Evolutionary conservation across 495 filamentous ascomycete species (phyloP).

Genomic region (Penicillium robsamsonii): DNA sequence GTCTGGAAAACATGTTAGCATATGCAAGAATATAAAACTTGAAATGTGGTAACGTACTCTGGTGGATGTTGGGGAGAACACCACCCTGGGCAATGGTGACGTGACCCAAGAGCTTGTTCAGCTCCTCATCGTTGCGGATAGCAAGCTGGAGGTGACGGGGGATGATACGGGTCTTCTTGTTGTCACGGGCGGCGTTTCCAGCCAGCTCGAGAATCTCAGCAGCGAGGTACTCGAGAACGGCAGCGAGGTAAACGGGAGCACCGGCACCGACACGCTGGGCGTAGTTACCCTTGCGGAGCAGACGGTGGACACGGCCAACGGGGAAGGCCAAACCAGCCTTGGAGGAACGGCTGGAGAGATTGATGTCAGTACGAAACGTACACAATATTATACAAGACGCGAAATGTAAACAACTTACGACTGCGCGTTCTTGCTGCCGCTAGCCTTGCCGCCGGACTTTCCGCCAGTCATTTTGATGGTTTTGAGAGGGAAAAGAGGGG

Average conservation of each 20-base stretch:
- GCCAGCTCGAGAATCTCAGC: conserved; percentile 98
- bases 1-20: conserved; percentile 61
- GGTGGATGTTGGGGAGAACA: conserved; percentile 98
- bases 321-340: conserved; percentile 99
- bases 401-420: conserved; percentile 58
- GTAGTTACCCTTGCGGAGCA: conserved; percentile 99
- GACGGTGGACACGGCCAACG: conserved; percentile 99
- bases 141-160: conserved; percentile 98
- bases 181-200: conserved; percentile 97
- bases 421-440: conserved; percentile 94
- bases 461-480: conserved; percentile 94
- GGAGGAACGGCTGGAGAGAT: conserved; percentile 76
- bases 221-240: conserved; percentile 97
- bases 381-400: conserved; percentile 13
- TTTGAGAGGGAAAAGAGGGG: conserved; percentile 29
- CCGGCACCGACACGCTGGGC: conserved; percentile 99
- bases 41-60: conserved; percentile 66
- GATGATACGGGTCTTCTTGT: conserved; percentile 99
- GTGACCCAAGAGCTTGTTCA: conserved; percentile 99
- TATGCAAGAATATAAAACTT: background rate
- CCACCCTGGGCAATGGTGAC: conserved; percentile 99
- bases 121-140: conserved; percentile 98
- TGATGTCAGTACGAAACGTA: conserved; percentile 35
- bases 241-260: conserved; percentile 97
- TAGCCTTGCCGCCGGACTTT: conserved; percentile 98